Evolutionary conservation across 805 yeast genomes (phyloP).

Genomic region (Myxozyma monticola): DNA sequence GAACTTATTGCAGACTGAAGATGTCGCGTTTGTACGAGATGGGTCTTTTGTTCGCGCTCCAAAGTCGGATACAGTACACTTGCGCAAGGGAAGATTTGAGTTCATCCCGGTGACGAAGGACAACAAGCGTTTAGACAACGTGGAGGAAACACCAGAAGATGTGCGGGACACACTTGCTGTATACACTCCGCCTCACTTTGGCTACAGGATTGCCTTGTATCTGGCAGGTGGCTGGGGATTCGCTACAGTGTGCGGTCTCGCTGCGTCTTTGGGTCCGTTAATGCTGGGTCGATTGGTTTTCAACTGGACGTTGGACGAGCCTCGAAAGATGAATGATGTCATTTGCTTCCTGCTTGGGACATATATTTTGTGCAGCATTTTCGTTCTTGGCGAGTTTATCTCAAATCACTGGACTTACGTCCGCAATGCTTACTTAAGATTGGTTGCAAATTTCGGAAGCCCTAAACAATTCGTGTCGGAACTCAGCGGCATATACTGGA

Average conservation of each 20-base stretch:
- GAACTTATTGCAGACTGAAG: background rate
- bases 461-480: constrained; percentile 11
- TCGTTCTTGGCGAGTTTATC: constrained; percentile 4
- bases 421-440: background rate
- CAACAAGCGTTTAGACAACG: constrained; percentile 56
- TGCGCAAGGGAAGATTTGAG: constrained; percentile 56
- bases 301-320: constrained; percentile 2
- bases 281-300: constrained; percentile 34
- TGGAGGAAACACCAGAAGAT: constrained; percentile 45
- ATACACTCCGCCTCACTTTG: constrained; percentile 81
- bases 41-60: constrained; percentile 89
- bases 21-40: constrained; percentile 69
- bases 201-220: constrained; percentile 54
- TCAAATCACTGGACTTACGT: constrained; percentile 2
- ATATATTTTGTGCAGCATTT: constrained; percentile 12
- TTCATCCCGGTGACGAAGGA: constrained; percentile 83
- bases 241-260: constrained; percentile 32
- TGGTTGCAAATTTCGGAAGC: background rate
- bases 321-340: constrained; percentile 30
- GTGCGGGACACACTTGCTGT: constrained; percentile 58
- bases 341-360: constrained; percentile 33
- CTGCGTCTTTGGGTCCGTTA: constrained; percentile 35
- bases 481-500: background rate
- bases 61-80: constrained; percentile 69
- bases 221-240: constrained; percentile 51